Evolutionary conservation across 768 basidiomycete species (phyloP), one percentile per base, ranked within the genome.

Genomic region (Leucogyrophana mollusca): DNA sequence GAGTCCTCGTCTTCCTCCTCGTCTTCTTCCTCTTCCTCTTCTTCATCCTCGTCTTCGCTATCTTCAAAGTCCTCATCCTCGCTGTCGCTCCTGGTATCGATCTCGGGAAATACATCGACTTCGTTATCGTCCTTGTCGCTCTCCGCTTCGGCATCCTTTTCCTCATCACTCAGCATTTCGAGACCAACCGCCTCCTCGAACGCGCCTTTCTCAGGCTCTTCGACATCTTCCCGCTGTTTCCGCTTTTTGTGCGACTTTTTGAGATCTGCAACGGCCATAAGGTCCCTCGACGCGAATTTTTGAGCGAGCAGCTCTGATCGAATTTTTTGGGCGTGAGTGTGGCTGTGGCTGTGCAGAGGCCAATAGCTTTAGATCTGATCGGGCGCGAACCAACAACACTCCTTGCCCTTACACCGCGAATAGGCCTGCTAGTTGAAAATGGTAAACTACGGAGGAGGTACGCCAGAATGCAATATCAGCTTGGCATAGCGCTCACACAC

Each of bases 371-470:
- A 8, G 41, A 36, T 51, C 43, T 47, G 57, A 66, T 65, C 55
- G 68, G 45, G 35, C 35, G n/a, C 7, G 20, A 37, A 8, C 35
- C n/a, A 8, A 6, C 35, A 16, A 37, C 27, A 6, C 7, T 30
- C 27, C 27, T 30, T 30, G 7, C 8, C 35, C 7, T 21, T 37
- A 16, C 35, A 37, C 7, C 35, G 7, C 16, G 7, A 16, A 37
- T 6, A 21, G 9, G 9, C 45, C 40, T 14, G n/a, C 14, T n/a
- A 13, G 10, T 27, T 47, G 43, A 18, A 54, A 13, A 90, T 90
- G 88, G 88, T 90, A 5, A 86, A 87, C 60, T 90, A 90, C 63
- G 90, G 90, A 23, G 90, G 90, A 73, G 90, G 90, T 87, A 65
- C 33, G 85, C 54, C 23, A 14, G 9, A 17, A 21, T 40, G 18